Base-by-base conservation (phyloP, 225 moss, liverwort and hornwort genomes). In the Pseudoscleropodium purum region DNA sequence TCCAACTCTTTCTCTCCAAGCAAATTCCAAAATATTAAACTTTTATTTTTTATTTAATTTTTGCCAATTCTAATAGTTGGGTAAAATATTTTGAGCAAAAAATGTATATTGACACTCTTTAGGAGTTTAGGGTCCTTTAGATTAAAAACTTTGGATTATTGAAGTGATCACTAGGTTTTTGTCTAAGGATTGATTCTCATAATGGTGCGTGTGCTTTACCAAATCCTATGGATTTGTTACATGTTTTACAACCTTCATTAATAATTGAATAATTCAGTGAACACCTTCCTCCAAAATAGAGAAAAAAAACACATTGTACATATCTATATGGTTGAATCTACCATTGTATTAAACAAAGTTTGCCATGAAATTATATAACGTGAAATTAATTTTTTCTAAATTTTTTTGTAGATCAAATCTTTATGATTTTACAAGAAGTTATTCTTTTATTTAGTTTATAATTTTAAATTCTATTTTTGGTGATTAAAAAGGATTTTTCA, bases 41-140 rank as follows among this genome's bases (percentile, higher is more conserved):
- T 77, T 23, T 31, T 7, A 6, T 6, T 77, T 16, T 21, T 34
- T 20, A 51, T 52, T 77, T 23, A 12, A 5, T 14, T 21, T 36
- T 54, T 36, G 5, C 2, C 3, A 0, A 52, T 1, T 34, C 0
- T 13, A 2, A 36, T 23, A 37, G 3, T 3, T 5, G 0, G 5
- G 0, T 52, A 15, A 0, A 34, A 1, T 14, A 24, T 54, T 6
- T 37, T 24, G 2, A 54, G 6, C 2, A 79, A 25, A 25, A 36
- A 4, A 2, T 6, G 0, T 37, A 9, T 25, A 24, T 37, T 78
- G 25, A 56, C 10, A 25, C 1, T 37, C 4, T 56, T 56, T 10
- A 1, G n/a, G n/a, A n/a, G n/a, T n/a, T n/a, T n/a, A 1, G 0
- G 24, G 1, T 16, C 4, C 1, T n/a, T 41, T 72, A 7, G 2